phyloP scores from a whole-genome alignment of 1,139 yeast genomes.

The Sugiyamaella neomexicana region DNA sequence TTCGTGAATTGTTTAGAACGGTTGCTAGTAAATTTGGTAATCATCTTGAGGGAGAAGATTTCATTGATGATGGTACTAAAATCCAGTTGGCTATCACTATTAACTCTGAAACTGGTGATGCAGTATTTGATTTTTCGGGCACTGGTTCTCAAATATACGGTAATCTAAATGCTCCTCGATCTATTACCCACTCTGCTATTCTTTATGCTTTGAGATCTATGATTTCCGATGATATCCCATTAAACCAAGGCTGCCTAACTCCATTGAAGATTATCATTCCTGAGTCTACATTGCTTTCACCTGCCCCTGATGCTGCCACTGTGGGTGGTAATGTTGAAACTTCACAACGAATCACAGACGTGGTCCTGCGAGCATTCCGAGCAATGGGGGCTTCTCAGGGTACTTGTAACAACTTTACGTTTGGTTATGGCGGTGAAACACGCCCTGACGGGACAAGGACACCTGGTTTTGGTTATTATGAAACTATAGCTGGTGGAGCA shows the following conservation, averaged over 20 bases:
- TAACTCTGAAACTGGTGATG: constrained; percentile 48
- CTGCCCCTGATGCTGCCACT: constrained; percentile 76
- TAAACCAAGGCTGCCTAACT: constrained; percentile 78
- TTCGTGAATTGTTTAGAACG: constrained; percentile 46
- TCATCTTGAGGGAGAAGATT: constrained; percentile 50
- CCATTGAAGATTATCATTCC: constrained; percentile 70
- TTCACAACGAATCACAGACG: constrained; percentile 80
- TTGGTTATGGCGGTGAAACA: constrained; percentile 51
- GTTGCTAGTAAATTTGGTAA: constrained; percentile 41
- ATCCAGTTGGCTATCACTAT: constrained; percentile 50
- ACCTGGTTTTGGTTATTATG: constrained; percentile 68
- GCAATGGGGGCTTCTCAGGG: constrained; percentile 82
- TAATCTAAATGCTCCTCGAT: constrained; percentile 64
- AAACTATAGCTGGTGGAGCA: constrained; percentile 70
- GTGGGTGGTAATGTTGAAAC: constrained; percentile 92
- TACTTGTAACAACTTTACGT: constrained; percentile 71
- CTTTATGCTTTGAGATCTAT: constrained; percentile 73
- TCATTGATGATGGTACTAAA: constrained; percentile 62
- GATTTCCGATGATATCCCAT: constrained; percentile 74
- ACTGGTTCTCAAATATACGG: constrained; percentile 63
- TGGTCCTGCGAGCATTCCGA: constrained; percentile 68
- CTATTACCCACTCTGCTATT: constrained; percentile 79
- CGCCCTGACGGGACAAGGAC: constrained; percentile 32
- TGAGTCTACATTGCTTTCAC: constrained; percentile 65
- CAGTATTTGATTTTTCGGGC: constrained; percentile 59